These are phyloP conservation scores for Westerdykella sp. DNA, from an alignment of 2,329 filamentous ascomycete genomes.

Conservation along the genomic window DNA sequence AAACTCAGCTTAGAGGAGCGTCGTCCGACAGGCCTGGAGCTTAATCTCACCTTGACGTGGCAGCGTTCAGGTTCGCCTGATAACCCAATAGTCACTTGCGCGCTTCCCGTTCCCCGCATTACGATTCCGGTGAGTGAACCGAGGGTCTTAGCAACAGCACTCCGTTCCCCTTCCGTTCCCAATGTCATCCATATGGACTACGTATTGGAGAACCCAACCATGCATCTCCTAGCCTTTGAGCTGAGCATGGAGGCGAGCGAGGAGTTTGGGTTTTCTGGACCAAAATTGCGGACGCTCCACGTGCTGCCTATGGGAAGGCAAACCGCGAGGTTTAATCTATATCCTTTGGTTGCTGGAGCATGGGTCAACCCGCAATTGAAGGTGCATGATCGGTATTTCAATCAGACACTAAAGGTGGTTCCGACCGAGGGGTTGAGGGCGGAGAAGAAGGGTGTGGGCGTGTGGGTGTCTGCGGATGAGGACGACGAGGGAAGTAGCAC, in stretches of 20 bases:
- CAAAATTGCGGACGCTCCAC: conserved; percentile 74
- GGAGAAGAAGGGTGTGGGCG: conserved; percentile 48
- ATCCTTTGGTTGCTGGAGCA: conserved; percentile 56
- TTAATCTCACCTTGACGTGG: conserved; percentile 74
- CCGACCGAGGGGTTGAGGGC: conserved; percentile 63
- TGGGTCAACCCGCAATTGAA: conserved; percentile 70
- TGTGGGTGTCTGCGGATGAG: conserved; percentile 33
- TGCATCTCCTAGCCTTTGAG: conserved; percentile 90
- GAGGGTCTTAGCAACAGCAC: conserved; percentile 60
- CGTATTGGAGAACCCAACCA: conserved; percentile 87
- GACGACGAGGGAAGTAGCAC: conserved; percentile 1
- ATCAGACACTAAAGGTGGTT: conserved; percentile 77
- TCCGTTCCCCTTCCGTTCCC: conserved; percentile 24
- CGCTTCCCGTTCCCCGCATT: conserved; percentile 71
- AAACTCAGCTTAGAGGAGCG: conserved; percentile 79
- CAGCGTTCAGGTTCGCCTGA: conserved; percentile 46
- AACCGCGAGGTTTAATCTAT: conserved; percentile 64
- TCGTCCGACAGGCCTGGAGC: conserved; percentile 64
- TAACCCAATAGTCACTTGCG: conserved; percentile 39
- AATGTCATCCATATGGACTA: conserved; percentile 46
- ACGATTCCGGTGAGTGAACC: conserved; percentile 78
- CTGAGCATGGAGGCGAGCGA: conserved; percentile 88
- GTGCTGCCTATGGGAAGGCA: conserved; percentile 75
- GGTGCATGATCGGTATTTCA: conserved; percentile 86
- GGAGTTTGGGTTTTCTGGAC: conserved; percentile 85